Evolutionary conservation across 345 rosid species (phyloP), one percentile per base, ranked within the genome.

Genomic region (Raphanus raphanistrum): DNA sequence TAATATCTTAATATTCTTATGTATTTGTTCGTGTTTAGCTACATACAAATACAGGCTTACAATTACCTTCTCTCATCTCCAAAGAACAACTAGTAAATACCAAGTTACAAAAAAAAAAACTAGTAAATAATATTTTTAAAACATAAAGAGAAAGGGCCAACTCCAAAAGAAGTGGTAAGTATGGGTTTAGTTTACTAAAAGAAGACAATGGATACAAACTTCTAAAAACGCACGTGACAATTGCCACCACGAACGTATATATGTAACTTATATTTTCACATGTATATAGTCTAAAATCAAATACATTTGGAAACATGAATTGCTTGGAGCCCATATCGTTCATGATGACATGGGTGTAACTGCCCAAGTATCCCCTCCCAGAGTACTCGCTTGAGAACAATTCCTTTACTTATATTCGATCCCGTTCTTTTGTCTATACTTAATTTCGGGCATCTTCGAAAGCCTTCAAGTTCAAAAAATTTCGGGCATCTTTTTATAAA

Each of bases 281-380:
- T 58, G 29, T n/a, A 15, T 52, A 29, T 29, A 63, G 16, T 32
- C 27, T 15, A 63, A 50, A 63, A 21, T 32, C 3, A 52, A 70
- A 3, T 36, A 43, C 25, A 72, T 79, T 50, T 16, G n/a, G 26
- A 72, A 50, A 68, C 74, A 79, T 66, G 73, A 21, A 67, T 50
- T 50, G 45, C 74, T 79, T 68, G 70, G 78, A 79, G 71, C 78
- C 74, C 82, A 73, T 73, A 68, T 35, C 66, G 74, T 73, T 36
- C 70, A 79, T 79, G 82, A 79, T 79, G 78, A 68, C 78, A 79
- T 79, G 78, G 50, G 31, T 52, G 82, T 68, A 79, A 79, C 82
- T 62, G 74, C 58, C 58, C 58, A 2, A 52, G 58, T 52, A 52
- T 5, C 21, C 6, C 57, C 3, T 52, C 50, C 58, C 3, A 52